Evolutionary conservation across 2,329 filamentous ascomycete genomes (phyloP), one percentile per base, ranked within the genome.

Genomic region (Lojkania enalia): DNA sequence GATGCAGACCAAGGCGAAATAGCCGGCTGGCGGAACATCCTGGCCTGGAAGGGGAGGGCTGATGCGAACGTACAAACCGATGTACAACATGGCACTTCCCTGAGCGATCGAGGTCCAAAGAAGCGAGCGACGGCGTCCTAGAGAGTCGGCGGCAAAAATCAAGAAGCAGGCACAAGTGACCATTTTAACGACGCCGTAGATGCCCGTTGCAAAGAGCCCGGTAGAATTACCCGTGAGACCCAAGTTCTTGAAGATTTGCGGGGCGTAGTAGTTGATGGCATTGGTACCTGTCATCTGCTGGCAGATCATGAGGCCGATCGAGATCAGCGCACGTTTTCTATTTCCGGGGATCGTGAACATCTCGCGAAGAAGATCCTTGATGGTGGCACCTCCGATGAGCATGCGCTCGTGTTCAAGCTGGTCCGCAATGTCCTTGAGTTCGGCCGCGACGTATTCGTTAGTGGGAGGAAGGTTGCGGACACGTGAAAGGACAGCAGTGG

Each of bases 171-270:
- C 75, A 60, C 83, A 87, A 29, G 81, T 79, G 7, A 75, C 69
- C 69, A 85, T 83, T 67, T 89, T 89, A 44, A 87, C 80, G 42
- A 88, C 77, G 19, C 86, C 86, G 61, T 88, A 89, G 53, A 89
- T 79, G 30, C 86, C 86, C 0, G 86, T 88, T 3, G 86, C 85
- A 63, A 89, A 87, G 18, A 89, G 79, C 14, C 79, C 81, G 30
- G 79, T 76, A 29, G 77, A 66, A 4, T 77, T 82, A 11, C 74
- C 77, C 1, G 60, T 71, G 43, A 89, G 75, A 14, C 86, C 86
- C 2, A 88, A 74, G 54, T 81, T 77, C 33, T 72, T 71, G 71
- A 89, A 89, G 56, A 89, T 88, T 43, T 80, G 77, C 0, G 86
- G 86, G 0, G 83, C 82, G 54, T 88, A 87, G 71, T 86, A 86